phyloP scores from a whole-genome alignment of 805 yeast genomes.

The Zygotorulaspora chibaensis region DNA sequence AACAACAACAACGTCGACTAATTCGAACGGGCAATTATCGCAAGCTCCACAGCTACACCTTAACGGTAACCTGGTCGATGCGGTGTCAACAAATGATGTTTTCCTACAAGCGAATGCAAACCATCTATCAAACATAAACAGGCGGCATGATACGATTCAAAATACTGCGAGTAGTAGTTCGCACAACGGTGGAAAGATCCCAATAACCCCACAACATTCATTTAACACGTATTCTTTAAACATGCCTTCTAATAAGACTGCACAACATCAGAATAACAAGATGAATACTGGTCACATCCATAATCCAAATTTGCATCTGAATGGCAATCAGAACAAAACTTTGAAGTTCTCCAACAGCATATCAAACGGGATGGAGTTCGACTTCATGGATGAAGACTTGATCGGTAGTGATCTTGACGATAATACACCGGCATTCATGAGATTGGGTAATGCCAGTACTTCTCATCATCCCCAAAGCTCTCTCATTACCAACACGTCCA shows the following conservation, averaged over 20 bases:
- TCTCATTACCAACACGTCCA: slow-evolving; percentile 2
- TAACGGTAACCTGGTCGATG: slow-evolving; percentile 64
- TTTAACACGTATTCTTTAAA: slow-evolving; percentile 20
- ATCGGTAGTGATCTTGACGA: slow-evolving; percentile 13
- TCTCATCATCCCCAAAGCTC: slow-evolving; percentile 4
- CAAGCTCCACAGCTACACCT: slow-evolving; percentile 20
- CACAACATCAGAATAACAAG: slow-evolving; percentile 11
- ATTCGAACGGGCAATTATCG: slow-evolving; percentile 3
- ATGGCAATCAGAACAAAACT: slow-evolving; percentile 9
- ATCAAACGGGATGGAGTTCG: slow-evolving; percentile 20
- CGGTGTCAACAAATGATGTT: slow-evolving; percentile 90
- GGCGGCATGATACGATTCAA: slow-evolving; percentile 6
- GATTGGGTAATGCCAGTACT: slow-evolving; percentile 8
- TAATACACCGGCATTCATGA: slow-evolving; percentile 13
- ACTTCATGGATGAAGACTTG: slow-evolving; percentile 24
- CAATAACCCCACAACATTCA: slow-evolving; percentile 17
- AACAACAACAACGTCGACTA: slow-evolving; percentile 21
- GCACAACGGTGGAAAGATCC: slow-evolving; percentile 21
- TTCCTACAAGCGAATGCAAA: slow-evolving; percentile 46
- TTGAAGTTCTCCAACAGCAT: slow-evolving; percentile 9
- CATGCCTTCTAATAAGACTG: slow-evolving; percentile 4
- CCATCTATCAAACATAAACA: slow-evolving; percentile 7
- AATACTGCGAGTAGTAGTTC: slow-evolving; percentile 5
- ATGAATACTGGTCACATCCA: slow-evolving; percentile 21
- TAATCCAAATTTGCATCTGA: slow-evolving; percentile 18